Conservation (phyloP, 352 stramenopile genomes). For the Phytopythium boreale region DNA sequence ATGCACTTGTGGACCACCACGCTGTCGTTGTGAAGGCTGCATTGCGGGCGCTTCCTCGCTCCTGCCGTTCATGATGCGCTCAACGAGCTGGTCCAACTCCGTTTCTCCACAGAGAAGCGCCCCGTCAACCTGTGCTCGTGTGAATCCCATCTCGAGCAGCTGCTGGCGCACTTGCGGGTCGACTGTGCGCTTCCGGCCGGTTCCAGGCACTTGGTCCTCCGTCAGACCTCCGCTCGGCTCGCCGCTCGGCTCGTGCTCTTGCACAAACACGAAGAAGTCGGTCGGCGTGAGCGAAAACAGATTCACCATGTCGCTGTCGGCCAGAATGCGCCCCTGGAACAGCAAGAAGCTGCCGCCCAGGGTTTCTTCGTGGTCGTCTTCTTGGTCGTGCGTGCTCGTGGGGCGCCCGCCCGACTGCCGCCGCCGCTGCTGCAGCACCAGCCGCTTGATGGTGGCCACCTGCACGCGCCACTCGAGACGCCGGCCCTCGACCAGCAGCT, state of each 20-base stretch:
- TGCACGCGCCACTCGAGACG: constrained; percentile 29
- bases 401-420: constrained; percentile 8
- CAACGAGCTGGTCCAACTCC: constrained; percentile 23
- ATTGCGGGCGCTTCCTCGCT: constrained; percentile 11
- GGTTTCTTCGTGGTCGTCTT: neutral
- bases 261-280: constrained; percentile 69
- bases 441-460: constrained; percentile 47
- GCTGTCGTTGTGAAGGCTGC: neutral
- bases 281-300: constrained; percentile 38
- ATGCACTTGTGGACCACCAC: constrained; percentile 15
- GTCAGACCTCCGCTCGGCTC: constrained; percentile 7
- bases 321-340: constrained; percentile 51
- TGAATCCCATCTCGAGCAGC: constrained; percentile 70
- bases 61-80: constrained; percentile 8
- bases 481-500: constrained; percentile 41
- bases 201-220: constrained; percentile 10
- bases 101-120: constrained; percentile 25
- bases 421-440: constrained; percentile 32
- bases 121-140: constrained; percentile 14
- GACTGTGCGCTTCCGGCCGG: neutral
- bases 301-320: constrained; percentile 56
- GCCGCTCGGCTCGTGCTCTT: no score
- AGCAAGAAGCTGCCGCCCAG: constrained; percentile 41
- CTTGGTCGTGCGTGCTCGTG: constrained; percentile 8
- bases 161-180: constrained; percentile 16